A percentile compares a stretch with the other conserved stretches of the same genome.
Evolutionary conservation across 768 basidiomycete genomes (phyloP).

Genomic region (Collybia mongolica): DNA sequence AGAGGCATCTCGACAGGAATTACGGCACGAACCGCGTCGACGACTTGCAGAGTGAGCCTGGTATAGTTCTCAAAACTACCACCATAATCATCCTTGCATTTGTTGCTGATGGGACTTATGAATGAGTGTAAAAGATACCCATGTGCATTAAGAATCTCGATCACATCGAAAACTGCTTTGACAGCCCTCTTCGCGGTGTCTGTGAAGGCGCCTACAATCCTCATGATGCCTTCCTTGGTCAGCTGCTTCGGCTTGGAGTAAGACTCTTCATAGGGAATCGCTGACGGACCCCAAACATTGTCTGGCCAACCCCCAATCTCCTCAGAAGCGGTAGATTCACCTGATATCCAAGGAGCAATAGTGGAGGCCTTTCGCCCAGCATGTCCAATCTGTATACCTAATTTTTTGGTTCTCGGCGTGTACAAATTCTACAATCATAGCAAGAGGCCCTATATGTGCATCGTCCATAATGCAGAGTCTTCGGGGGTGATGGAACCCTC

Average conservation of each 20-base stretch:
- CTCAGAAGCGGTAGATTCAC: conserved; percentile 29
- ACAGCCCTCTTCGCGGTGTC: conserved; percentile 51
- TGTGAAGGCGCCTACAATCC: conserved; percentile 53
- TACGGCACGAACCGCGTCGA: conserved; percentile 57
- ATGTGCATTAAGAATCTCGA: conserved; percentile 66
- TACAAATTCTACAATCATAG: conserved; percentile 63
- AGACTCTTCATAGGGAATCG: conserved; percentile 38
- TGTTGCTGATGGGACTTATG: conserved; percentile 57
- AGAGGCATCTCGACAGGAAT: conserved; percentile 66
- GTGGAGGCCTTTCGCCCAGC: conserved; percentile 73
- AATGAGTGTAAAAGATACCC: conserved; percentile 60
- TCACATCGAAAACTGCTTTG: conserved; percentile 56
- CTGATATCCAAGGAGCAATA: conserved; percentile 58
- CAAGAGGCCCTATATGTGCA: conserved; percentile 43
- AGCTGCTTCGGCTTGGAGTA: conserved; percentile 58
- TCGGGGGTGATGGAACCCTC: conserved; percentile 65
- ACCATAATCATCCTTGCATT: conserved; percentile 66
- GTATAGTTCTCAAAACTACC: conserved; percentile 70
- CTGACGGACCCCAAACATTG: conserved; percentile 58
- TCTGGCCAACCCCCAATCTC: conserved; percentile 49
- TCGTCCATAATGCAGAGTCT: conserved; percentile 63
- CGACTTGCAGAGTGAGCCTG: conserved; percentile 59
- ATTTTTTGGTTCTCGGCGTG: conserved; percentile 69
- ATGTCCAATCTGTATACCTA: conserved; percentile 78
- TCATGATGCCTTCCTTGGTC: conserved; percentile 53